Evolutionary conservation across 371 early-diverging fungal species (phyloP).

Genomic region (Zopfochytrium polystomum): DNA sequence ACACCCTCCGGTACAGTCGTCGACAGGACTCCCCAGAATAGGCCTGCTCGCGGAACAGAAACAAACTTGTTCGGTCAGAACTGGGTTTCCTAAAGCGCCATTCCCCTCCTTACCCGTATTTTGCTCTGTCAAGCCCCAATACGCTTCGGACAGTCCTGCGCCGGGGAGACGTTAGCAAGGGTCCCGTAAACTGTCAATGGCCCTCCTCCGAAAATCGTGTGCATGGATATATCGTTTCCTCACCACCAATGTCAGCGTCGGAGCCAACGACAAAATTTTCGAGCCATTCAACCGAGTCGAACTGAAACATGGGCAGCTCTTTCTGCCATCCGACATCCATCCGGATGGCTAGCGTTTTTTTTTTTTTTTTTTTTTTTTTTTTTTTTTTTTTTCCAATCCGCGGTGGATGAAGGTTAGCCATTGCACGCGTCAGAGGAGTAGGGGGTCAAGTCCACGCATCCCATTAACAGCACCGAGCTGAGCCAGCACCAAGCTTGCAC

Average conservation of each 20-base stretch:
- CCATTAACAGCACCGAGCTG: no score
- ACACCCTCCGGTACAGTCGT: constrained; percentile 69
- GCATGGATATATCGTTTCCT: neutral
- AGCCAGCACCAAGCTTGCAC: no score
- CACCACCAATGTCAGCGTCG: constrained; percentile 88
- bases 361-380: no score
- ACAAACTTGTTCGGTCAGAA: no score
- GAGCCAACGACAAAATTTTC: constrained; percentile 78
- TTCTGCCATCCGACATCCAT: no score
- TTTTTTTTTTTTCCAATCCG: no score
- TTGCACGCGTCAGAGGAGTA: no score
- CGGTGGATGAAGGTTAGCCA: no score
- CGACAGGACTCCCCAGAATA: constrained; percentile 79
- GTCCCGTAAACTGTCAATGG: neutral
- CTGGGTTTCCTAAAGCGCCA: no score
- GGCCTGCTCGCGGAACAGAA: constrained; percentile 36
- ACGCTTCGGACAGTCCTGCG: constrained; percentile 44
- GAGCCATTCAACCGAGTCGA: constrained; percentile 58
- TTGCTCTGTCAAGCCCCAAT: constrained; percentile 47
- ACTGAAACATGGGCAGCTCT: constrained; percentile 63
- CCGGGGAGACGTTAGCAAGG: no score
- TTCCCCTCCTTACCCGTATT: constrained; percentile 36
- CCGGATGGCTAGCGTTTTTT: no score
- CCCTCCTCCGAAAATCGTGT: neutral
- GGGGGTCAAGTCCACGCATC: no score